Base-by-base conservation (phyloP, 139 green algal species). In the Chlamydomonas applanata region DNA sequence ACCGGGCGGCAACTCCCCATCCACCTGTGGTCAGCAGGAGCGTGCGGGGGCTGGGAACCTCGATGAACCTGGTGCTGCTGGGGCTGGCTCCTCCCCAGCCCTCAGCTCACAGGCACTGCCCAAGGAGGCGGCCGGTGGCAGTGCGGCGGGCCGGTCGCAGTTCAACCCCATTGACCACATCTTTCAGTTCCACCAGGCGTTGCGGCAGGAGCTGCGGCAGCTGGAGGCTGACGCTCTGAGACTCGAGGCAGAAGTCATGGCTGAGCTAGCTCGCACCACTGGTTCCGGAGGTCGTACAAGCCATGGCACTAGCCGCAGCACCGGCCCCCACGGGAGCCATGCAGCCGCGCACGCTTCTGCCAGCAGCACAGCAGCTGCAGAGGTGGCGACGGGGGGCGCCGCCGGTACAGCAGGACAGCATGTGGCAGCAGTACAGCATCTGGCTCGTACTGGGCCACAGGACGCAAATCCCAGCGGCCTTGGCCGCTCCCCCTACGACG, bases 101-200 rank as follows among this genome's bases (percentile, higher is more conserved):
- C 24, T 24, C n/a, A n/a, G 53, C 36, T 14, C 22, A 62, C 61
- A 44, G 60, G 7, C 27, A 64, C 14, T 19, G 44, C 36, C 44
- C 33, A 52, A 60, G 30, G n/a, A 32, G 16, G 40, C 45, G 22
- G 59, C 35, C 19, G 34, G 17, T 4, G 25, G 44, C 13, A 17
- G 1, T 25, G 44, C 16, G 74, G 33, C 40, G 45, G 65, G 30
- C 5, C n/a, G 17, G 53, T 20, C 72, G 34, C 59, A 71, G 45
- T 82, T 70, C 61, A 93, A 89, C 49, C 93, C 93, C 33, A 97
- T 99, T 32, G 96, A 99, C 78, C 94, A 98, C 86, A 99, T 99
- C 73, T 99, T 99, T 69, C 75, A 95, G 74, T 95, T 97, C 69
- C 92, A 97, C 68, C 81, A 89, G 62, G 91, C 90, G 1, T 69